Percentiles rank a stretch among this genome's conserved stretches.
These are phyloP conservation scores for Lathyrus oleraceus DNA, from an alignment of 306 rosid species.

Conservation along the genomic window DNA sequence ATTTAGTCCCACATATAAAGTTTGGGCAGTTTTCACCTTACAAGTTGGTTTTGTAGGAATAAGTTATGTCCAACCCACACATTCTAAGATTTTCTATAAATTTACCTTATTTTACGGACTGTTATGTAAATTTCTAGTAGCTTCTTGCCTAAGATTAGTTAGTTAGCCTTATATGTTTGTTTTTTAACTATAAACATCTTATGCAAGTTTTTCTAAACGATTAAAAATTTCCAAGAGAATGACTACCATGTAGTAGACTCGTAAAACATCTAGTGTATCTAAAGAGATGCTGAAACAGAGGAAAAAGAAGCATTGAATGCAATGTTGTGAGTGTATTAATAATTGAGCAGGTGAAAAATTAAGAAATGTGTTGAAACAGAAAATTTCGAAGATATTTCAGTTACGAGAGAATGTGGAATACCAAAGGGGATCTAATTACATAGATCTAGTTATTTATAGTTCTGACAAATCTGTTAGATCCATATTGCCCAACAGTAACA, in stretches of 20 bases:
- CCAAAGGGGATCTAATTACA: background rate
- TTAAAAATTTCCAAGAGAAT: slow-evolving; percentile 4
- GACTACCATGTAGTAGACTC: slow-evolving; percentile 1
- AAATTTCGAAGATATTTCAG: background rate
- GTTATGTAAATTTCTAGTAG: slow-evolving; percentile 7
- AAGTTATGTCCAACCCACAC: too few species aligned
- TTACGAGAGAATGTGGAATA: background rate
- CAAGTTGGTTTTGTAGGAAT: too few species aligned
- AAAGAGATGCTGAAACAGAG: background rate
- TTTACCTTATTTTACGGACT: slow-evolving; percentile 12
- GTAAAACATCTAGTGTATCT: background rate
- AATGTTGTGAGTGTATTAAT: background rate
- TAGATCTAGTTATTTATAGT: background rate
- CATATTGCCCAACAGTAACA: background rate
- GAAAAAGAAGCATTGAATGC: background rate
- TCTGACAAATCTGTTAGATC: background rate
- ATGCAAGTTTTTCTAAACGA: slow-evolving; percentile 6
- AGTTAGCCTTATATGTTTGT: background rate
- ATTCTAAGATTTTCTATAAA: too few species aligned
- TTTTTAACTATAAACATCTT: slow-evolving; percentile 23
- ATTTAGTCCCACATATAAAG: too few species aligned
- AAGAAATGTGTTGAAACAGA: slow-evolving; percentile 6
- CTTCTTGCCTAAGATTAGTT: slow-evolving; percentile 10
- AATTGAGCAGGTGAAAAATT: background rate
- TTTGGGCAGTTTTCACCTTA: too few species aligned